Base-by-base conservation (phyloP, 1,284 basidiomycete genomes). In the Apiotrichum laibachii region DNA sequence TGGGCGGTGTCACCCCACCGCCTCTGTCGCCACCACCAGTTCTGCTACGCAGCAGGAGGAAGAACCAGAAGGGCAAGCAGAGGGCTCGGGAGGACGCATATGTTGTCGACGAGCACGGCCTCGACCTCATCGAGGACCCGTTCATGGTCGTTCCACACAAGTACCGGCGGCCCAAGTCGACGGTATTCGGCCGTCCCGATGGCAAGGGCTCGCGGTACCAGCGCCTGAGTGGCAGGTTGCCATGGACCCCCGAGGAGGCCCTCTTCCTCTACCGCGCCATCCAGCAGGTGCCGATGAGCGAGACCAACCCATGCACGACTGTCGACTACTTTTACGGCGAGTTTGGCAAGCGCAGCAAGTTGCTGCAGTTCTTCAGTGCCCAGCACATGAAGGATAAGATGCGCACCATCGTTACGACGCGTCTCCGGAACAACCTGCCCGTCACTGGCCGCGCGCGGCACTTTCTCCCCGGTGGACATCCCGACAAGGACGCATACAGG, bases 381-480 rank as follows among this genome's bases (percentile, higher is more conserved):
- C 71, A 75, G 58, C 70, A 76, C 56, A 74, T 76, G 73, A 72
- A 71, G 47, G 68, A 70, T 44, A 73, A 73, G 64, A 68, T 76
- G 65, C 48, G 64, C 13, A 56, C 55, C 3, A 67, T 69, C 8
- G 63, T 72, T 12, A 43, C 51, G 18, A 53, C 60, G 13, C 53
- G 73, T 1, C 13, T 53, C 21, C 69, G 66, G 18, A 47, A 67
- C 22, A 35, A 55, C 0, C 45, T 45, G 15, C 52, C 40, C 15
- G 66, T 76, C 5, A 64, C 59, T 12, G 71, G 71, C 0, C 47
- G 70, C 22, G 73, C 72, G 11, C 60, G 73, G 39, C 59, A 56
- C 34, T 76, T 59, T 53, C 57, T 71, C n/a, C 54, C 57, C 15
- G 21, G 15, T 12, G 43, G 15, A 2, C 42, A 69, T 31, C 57